Evolutionary conservation across 106 monocot genomes (phyloP), one percentile per base, ranked within the genome.

Genomic region (Platanthera zijinensis): DNA sequence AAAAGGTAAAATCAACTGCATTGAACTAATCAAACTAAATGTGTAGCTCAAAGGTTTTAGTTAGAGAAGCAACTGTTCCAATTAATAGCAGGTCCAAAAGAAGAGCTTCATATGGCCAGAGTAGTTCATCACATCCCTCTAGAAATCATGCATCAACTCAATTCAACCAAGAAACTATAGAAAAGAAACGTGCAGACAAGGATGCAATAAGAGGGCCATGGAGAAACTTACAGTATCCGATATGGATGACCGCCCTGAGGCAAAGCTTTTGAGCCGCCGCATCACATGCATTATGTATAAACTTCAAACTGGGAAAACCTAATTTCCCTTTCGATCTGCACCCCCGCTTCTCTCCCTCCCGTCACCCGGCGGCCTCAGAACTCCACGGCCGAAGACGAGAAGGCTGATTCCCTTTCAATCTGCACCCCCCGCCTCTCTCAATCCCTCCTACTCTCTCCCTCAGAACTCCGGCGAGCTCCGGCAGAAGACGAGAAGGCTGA

Each of bases 191-290:
- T 21, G 7, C 6, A 19, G 21, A 21, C 19, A 61, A 61, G 59
- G 5, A 59, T 19, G 18, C 10, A 54, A 49, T 3, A 49, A 74
- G 13, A 57, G 47, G 5, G 69, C 32, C 17, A 15, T 17, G 5
- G 17, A 21, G 68, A 30, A 57, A 51, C 82, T 76, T 64, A 85
- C 82, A 0, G 73, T 82, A 82, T 85, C 85, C 45, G 85, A 85
- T 72, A 85, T 39, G 52, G 85, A 85, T 51, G 82, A 82, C 18
- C 82, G 59, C 17, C 85, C 85, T 12, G 79, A 85, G 11, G 82
- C 82, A 32, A 85, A 82, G 79, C 82, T 85, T 76, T 82, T 85
- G 70, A 85, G 75, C 12, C 85, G 82, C 79, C 85, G 82, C 85
- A 85, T 82, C 81, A 85, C 51, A 51, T 80, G 49, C 85, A 82